These are phyloP conservation scores for Luffa aegyptiaca DNA, from an alignment of 306 rosid genomes.

Conservation along the genomic window DNA sequence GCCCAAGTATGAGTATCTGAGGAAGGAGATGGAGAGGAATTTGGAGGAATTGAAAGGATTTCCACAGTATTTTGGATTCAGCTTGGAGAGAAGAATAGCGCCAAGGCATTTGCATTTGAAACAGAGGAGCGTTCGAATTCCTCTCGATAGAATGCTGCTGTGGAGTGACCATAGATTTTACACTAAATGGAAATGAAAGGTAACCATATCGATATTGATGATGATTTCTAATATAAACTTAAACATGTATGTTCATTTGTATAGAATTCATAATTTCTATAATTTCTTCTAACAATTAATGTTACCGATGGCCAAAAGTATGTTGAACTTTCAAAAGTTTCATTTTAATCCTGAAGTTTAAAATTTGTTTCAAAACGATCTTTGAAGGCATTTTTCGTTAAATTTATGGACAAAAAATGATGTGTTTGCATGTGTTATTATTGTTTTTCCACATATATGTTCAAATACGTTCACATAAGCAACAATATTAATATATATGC, in stretches of 20 bases:
- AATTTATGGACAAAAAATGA: too few species aligned
- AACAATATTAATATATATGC: too few species aligned
- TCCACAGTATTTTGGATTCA: constrained; percentile 75
- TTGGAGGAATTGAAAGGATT: constrained; percentile 57
- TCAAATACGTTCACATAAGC: too few species aligned
- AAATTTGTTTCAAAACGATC: too few species aligned
- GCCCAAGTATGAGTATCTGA: constrained; percentile 53
- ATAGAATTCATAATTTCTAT: background rate
- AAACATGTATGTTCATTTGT: background rate
- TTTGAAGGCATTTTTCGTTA: too few species aligned
- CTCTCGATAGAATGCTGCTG: constrained; percentile 54
- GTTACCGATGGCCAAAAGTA: too few species aligned
- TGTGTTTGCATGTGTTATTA: too few species aligned
- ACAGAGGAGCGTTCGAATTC: constrained; percentile 39
- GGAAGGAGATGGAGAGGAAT: constrained; percentile 54
- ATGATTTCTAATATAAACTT: background rate
- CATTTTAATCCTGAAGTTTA: too few species aligned
- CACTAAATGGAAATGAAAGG: constrained; percentile 28
- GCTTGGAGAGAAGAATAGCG: constrained; percentile 48
- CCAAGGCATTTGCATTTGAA: constrained; percentile 72
- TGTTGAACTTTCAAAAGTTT: too few species aligned
- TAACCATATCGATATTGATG: background rate
- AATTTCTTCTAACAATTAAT: too few species aligned
- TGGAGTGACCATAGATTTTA: constrained; percentile 66
- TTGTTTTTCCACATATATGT: too few species aligned